Evolutionary conservation across 768 basidiomycete genomes (phyloP).

Genomic region (Termitomyces sp.): DNA sequence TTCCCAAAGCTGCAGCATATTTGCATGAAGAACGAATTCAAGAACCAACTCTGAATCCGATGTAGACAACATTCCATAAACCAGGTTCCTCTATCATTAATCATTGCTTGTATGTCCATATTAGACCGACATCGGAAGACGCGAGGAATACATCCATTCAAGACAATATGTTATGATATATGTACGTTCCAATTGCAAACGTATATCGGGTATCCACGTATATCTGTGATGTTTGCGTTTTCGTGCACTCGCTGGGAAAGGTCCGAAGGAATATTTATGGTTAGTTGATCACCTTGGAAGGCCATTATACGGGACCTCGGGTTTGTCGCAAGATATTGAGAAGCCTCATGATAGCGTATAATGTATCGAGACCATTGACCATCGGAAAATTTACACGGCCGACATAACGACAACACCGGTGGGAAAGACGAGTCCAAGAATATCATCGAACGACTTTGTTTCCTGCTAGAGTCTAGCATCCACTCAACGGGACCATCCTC

Average conservation of each 20-base stretch:
- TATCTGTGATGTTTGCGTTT: background rate
- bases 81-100: too few species aligned
- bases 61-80: too few species aligned
- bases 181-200: background rate
- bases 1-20: too few species aligned
- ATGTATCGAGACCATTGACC: constrained; percentile 41
- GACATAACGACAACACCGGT: constrained; percentile 52
- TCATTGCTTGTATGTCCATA: too few species aligned
- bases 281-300: constrained; percentile 5
- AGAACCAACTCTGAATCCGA: too few species aligned
- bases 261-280: background rate
- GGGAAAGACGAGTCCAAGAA: constrained; percentile 42
- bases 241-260: background rate
- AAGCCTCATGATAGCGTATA: constrained; percentile 30
- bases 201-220: background rate
- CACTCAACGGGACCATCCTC: constrained; percentile 71
- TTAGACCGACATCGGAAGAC: background rate
- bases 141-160: constrained; percentile 6
- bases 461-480: constrained; percentile 31
- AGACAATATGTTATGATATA: background rate
- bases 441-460: constrained; percentile 35
- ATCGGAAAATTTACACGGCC: constrained; percentile 46
- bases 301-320: background rate
- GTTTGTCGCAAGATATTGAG: constrained; percentile 1
- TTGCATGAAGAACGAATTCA: too few species aligned